Percentiles rank a stretch among this genome's conserved stretches.
These are phyloP conservation scores for Sicyos edulis DNA, from an alignment of 306 rosid genomes.

Conservation along the genomic window DNA sequence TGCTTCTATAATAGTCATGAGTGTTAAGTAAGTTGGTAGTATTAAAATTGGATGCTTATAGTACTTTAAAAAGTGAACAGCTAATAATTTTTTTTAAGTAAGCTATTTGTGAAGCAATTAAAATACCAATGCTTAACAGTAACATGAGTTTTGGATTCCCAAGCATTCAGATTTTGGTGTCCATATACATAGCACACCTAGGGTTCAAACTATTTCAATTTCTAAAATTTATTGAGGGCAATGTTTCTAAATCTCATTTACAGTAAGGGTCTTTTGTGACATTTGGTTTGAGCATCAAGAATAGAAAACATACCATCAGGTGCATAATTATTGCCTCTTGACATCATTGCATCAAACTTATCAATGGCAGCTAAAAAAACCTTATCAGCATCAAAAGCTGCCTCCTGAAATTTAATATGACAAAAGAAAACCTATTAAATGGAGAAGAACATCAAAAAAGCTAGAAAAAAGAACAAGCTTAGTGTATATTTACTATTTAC, in stretches of 20 bases:
- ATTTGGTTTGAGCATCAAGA: background rate
- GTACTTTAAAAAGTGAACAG: background rate
- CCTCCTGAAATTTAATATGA: too few species aligned
- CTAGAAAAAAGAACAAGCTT: too few species aligned
- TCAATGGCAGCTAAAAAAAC: slow-evolving; percentile 96
- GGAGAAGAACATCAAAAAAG: too few species aligned
- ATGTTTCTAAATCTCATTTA: background rate
- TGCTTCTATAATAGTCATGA: slow-evolving; percentile 3
- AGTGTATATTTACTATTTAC: too few species aligned
- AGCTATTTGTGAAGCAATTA: background rate
- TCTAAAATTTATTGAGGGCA: slow-evolving; percentile 6
- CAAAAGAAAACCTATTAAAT: too few species aligned
- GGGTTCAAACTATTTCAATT: background rate
- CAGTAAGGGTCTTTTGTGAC: background rate
- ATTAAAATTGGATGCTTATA: background rate
- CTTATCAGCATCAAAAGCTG: slow-evolving; percentile 45
- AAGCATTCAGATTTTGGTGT: background rate
- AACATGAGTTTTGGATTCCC: background rate
- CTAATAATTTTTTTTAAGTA: background rate
- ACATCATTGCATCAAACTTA: slow-evolving; percentile 87
- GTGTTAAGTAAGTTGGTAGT: background rate
- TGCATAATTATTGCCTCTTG: slow-evolving; percentile 74
- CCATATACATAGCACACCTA: background rate
- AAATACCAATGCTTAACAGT: background rate
- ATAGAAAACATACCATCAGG: slow-evolving; percentile 58